phyloP scores from a whole-genome alignment of 108 stramenopile species.

The Nitzschia sp. region DNA sequence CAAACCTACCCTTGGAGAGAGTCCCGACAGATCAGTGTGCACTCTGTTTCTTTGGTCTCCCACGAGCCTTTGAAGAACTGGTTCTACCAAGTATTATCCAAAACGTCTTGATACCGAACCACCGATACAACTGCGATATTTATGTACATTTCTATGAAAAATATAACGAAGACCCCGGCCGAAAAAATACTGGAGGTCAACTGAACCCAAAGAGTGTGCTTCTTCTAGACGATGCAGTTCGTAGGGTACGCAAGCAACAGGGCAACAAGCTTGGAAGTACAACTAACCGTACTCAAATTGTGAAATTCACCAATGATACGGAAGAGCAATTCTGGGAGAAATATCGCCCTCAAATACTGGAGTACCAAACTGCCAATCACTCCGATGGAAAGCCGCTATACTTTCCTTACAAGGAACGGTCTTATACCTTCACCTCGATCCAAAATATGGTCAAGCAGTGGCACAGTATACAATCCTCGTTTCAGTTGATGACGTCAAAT shows the following conservation, averaged over 20 bases:
- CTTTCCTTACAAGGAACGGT: slow-evolving; percentile 8
- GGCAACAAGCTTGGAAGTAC: neutral
- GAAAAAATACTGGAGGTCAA: slow-evolving; percentile 34
- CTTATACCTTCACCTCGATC: neutral
- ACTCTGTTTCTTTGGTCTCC: slow-evolving; percentile 44
- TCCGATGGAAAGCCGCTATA: slow-evolving; percentile 9
- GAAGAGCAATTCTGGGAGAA: slow-evolving; percentile 20
- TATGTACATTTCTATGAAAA: slow-evolving; percentile 41
- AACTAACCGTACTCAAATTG: neutral
- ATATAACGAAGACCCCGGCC: slow-evolving; percentile 27
- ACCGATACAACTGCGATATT: slow-evolving; percentile 42
- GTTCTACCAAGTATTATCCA: slow-evolving; percentile 48
- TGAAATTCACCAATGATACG: slow-evolving; percentile 24
- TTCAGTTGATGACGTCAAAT: slow-evolving; percentile 11
- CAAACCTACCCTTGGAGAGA: too few relatives aligned
- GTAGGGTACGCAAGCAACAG: slow-evolving; percentile 5
- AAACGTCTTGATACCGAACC: slow-evolving; percentile 45
- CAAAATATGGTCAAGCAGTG: slow-evolving; percentile 33
- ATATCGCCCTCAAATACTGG: slow-evolving; percentile 8
- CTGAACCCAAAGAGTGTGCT: slow-evolving; percentile 37
- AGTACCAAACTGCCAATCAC: slow-evolving; percentile 14
- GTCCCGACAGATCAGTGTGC: slow-evolving; percentile 20
- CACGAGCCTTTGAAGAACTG: slow-evolving; percentile 38
- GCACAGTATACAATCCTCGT: slow-evolving; percentile 27
- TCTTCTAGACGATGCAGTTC: slow-evolving; percentile 31